Evolutionary conservation across 164 flowering plant genomes (phyloP), one percentile per base, ranked within the genome.

Genomic region (Warburgia ugandensis): DNA sequence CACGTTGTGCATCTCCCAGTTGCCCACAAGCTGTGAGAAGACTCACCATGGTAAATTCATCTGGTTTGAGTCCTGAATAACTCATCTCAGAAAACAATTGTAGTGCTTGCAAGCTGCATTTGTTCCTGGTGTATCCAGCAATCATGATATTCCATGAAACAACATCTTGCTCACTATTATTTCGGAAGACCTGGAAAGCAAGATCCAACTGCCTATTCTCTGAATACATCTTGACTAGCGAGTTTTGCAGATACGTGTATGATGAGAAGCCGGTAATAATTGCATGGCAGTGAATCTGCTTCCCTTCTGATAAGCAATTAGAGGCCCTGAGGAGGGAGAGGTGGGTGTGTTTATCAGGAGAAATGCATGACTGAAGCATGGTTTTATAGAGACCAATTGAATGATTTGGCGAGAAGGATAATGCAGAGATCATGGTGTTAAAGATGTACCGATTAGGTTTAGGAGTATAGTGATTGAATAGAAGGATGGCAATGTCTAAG

Each of bases 61-160:
- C 85, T 45, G 79, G 69, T 19, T 59, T 58, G 30, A 75, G 52
- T 22, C 70, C 72, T 2, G 45, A 50, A 45, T 16, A 29, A 27
- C 50, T 47, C 80, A 79, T 74, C 16, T 67, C 46, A 42, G 38
- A 61, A 32, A 73, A 71, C 45, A 79, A 35, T 26, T 53, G 39
- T 4, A 79, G 5, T 0, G 70, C 73, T 70, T 73, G 61, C 22
- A 60, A 48, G 37, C 51, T 30, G 45, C 3, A 28, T n/a, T 74
- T 72, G 29, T 48, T 56, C 53, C 66, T 73, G 17, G 75, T 73
- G 51, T 68, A 55, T 21, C 73, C 73, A 51, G 55, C 32, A 66
- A 79, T 73, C 75, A 79, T 60, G 52, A 67, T 58, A 51, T 79
- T 79, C 55, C 53, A 77, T 3, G 82, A 61, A 32, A 71, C 69